Conservation (phyloP, 805 yeast species). For the Yamadazyma ubonensis region DNA sequence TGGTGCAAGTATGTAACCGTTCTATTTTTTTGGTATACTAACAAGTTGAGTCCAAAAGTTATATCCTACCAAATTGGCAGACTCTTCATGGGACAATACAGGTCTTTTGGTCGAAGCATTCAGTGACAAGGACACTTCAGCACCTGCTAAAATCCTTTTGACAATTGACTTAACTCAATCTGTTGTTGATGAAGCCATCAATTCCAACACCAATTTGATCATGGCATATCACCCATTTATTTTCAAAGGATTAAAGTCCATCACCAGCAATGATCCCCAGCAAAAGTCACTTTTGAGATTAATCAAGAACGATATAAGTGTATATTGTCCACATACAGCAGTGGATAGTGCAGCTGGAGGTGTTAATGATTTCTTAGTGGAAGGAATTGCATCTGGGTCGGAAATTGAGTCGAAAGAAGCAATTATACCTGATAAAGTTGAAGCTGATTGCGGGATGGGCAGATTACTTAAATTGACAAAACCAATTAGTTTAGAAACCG, state of each 20-base stretch:
- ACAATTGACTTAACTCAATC: conserved; percentile 82
- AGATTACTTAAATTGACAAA: conserved; percentile 53
- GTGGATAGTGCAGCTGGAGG: conserved; percentile 92
- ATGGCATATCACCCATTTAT: conserved; percentile 93
- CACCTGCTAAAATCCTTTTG: conserved; percentile 44
- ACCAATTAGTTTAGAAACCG: conserved; percentile 41
- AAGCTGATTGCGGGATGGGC: conserved; percentile 77
- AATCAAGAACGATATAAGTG: conserved; percentile 76
- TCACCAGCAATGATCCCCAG: conserved; percentile 68
- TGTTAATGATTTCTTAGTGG: conserved; percentile 88
- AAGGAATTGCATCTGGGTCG: conserved; percentile 46
- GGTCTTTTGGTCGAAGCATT: conserved; percentile 78
- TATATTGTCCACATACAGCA: conserved; percentile 94
- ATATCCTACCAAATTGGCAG: conserved; percentile 84
- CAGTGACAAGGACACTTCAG: conserved; percentile 5
- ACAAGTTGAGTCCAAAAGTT: conserved; percentile 55
- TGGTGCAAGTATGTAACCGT: conserved; percentile 15
- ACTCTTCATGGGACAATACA: conserved; percentile 91
- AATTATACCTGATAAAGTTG: conserved; percentile 44
- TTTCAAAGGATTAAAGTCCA: conserved; percentile 78
- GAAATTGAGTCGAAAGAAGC: conserved; percentile 28
- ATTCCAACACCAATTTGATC: conserved; percentile 51
- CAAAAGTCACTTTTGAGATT: conserved; percentile 72
- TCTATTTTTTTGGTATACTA: background rate
- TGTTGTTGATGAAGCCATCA: conserved; percentile 85